phyloP scores from a whole-genome alignment of 192 early-diverging fungal species.

The Coemansia pectinata region DNA sequence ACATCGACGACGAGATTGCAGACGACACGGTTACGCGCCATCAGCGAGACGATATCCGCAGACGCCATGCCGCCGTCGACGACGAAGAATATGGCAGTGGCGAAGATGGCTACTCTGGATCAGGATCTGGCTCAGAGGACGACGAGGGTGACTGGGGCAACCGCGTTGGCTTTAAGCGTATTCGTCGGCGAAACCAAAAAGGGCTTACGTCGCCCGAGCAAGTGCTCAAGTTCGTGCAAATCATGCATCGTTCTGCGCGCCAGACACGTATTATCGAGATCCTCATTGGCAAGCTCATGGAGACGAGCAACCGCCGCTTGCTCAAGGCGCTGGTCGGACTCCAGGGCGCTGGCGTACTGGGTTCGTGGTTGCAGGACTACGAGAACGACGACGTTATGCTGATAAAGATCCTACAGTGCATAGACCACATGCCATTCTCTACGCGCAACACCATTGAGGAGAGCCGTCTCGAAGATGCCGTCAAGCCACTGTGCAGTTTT shows the following conservation, averaged over 20 bases:
- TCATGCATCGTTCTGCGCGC: slow-evolving; percentile 64
- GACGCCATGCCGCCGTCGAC: slow-evolving; percentile 50
- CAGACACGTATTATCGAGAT: slow-evolving; percentile 58
- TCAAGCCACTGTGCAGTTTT: slow-evolving; percentile 50
- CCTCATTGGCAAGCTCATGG: slow-evolving; percentile 64
- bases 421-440: slow-evolving; percentile 76
- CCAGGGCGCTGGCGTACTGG: slow-evolving; percentile 41
- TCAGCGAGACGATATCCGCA: slow-evolving; percentile 58
- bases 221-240: slow-evolving; percentile 73
- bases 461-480: slow-evolving; percentile 67
- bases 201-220: slow-evolving; percentile 70
- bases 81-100: slow-evolving; percentile 55
- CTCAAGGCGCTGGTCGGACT: slow-evolving; percentile 65
- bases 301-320: slow-evolving; percentile 61
- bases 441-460: slow-evolving; percentile 81
- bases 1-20: slow-evolving; percentile 60
- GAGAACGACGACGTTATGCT: slow-evolving; percentile 63
- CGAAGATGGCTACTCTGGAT: slow-evolving; percentile 39
- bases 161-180: slow-evolving; percentile 32
- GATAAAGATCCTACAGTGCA: slow-evolving; percentile 63
- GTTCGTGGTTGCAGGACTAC: slow-evolving; percentile 63
- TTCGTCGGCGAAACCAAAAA: slow-evolving; percentile 33
- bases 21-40: slow-evolving; percentile 58
- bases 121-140: slow-evolving; percentile 15
- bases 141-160: slow-evolving; percentile 16